A percentile compares a stretch with the other conserved stretches of the same genome.
These are phyloP conservation scores for Tricholoma sp. DNA, from an alignment of 768 basidiomycete species.

Conservation along the genomic window DNA sequence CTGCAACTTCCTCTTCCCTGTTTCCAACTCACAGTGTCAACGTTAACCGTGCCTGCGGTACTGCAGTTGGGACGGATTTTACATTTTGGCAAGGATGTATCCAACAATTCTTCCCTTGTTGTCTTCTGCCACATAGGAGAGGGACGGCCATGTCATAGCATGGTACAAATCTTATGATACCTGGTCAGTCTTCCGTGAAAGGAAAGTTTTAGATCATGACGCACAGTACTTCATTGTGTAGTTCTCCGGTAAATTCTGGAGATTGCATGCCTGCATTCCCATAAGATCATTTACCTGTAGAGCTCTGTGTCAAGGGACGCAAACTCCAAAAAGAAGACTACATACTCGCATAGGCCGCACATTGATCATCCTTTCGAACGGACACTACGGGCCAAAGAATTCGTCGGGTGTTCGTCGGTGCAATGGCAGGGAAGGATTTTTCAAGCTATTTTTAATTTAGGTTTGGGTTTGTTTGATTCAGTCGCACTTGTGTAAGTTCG, in stretches of 20 bases:
- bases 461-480: too few species aligned
- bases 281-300: slow-evolving; percentile 78
- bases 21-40: slow-evolving; percentile 10
- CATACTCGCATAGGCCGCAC: slow-evolving; percentile 39
- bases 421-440: too few species aligned
- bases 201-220: slow-evolving; percentile 10
- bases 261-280: slow-evolving; percentile 95
- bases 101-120: slow-evolving; percentile 88
- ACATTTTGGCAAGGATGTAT: slow-evolving; percentile 97
- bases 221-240: slow-evolving; percentile 82
- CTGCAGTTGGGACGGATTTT: slow-evolving; percentile 3
- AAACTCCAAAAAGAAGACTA: not conserved
- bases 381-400: not conserved
- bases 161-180: slow-evolving; percentile 76
- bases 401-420: not conserved
- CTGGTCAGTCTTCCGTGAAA: not conserved
- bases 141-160: slow-evolving; percentile 89
- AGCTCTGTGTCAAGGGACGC: not conserved
- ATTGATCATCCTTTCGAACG: not conserved
- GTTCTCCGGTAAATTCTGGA: slow-evolving; percentile 93
- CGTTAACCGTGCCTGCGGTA: slow-evolving; percentile 1
- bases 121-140: slow-evolving; percentile 93
- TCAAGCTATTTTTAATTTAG: too few species aligned
- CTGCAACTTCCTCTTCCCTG: slow-evolving; percentile 63
- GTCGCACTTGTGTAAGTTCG: too few species aligned